Base-by-base conservation (phyloP, 1,284 basidiomycete genomes). In the Ganoderma lucidum region DNA sequence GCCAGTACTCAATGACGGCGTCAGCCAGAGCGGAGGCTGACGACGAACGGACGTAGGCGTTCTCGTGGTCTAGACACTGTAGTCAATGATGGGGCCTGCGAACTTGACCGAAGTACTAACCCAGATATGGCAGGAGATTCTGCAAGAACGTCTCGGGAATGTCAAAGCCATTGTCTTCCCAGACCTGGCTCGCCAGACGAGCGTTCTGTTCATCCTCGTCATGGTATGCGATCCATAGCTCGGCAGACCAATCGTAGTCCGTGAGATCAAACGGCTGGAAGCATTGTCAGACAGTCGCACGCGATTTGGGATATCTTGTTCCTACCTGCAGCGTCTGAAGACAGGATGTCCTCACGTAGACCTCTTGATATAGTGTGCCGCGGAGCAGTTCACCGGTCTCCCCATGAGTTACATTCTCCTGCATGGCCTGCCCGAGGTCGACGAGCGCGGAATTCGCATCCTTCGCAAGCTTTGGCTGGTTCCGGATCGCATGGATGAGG, bases 101-200 rank as follows among this genome's bases (percentile, higher is more conserved):
- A 19, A 14, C n/a, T 39, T 17, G 23, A 8, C 14, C 32, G 19
- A 2, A 5, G 14, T 8, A 77, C 86, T 71, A 76, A 94, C 94
- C 92, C 32, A 99, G 86, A 77, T 91, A 94, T 0, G 81, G 79
- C 12, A 96, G 79, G 19, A 99, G 82, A 56, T 86, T 83, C 1
- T 80, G 78, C 0, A 95, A 81, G 80, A 92, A 98, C 3, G 80
- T 81, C 75, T 95, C 93, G 0, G 94, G 90, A 6, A 98, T 90
- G 76, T 99, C 96, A 45, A 99, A 81, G 14, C 95, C 97, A 75
- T 99, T 99, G 76, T 99, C 98, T 69, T 98, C 96, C 97, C 97
- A 99, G 14, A 96, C 80, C 75, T 93, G 90, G 37, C 85, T 83
- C 9, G 97, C 97, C 51, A 99, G 83, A 58, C 92, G 86, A 0